These are phyloP conservation scores for Chlamydomonas urium DNA, from an alignment of 139 green algal genomes.

Conservation along the genomic window DNA sequence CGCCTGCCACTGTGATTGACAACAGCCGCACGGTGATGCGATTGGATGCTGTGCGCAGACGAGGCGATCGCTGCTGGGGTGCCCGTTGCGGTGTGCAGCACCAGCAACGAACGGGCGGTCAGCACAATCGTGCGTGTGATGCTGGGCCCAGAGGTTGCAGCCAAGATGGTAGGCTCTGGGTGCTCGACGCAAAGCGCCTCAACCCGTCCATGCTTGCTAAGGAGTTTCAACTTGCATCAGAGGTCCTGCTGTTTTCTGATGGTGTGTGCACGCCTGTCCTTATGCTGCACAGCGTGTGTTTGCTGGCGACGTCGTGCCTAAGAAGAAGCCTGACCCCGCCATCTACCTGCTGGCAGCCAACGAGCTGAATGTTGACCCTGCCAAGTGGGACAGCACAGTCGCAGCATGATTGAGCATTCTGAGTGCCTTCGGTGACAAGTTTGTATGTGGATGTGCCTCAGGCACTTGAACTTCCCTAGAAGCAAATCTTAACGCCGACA, in stretches of 20 bases:
- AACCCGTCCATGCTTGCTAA: too few relatives aligned
- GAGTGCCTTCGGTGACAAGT: too few relatives aligned
- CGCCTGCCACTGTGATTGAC: too few relatives aligned
- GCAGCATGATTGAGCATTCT: too few relatives aligned
- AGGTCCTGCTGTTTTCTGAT: too few relatives aligned
- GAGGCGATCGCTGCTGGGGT: conserved; percentile 79
- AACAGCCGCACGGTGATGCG: too few relatives aligned
- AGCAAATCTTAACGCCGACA: too few relatives aligned
- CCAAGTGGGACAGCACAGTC: too few relatives aligned
- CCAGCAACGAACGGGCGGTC: conserved; percentile 96
- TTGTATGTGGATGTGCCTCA: too few relatives aligned
- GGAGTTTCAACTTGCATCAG: too few relatives aligned
- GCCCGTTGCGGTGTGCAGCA: conserved; percentile 95
- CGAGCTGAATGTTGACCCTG: conserved; percentile 74
- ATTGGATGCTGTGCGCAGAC: conserved; percentile 42
- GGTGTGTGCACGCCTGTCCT: background rate
- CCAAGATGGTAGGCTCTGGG: conserved; percentile 71
- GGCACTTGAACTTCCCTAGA: too few relatives aligned
- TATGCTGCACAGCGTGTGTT: conserved; percentile 13
- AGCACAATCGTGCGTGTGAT: conserved; percentile 88
- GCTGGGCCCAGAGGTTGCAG: conserved; percentile 59
- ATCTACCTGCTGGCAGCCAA: conserved; percentile 92
- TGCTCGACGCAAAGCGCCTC: too few relatives aligned
- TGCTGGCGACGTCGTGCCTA: conserved; percentile 80
- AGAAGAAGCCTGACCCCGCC: conserved; percentile 96